Base-by-base conservation (phyloP, 148 eudicot genomes). In the Diospyros lotus region DNA sequence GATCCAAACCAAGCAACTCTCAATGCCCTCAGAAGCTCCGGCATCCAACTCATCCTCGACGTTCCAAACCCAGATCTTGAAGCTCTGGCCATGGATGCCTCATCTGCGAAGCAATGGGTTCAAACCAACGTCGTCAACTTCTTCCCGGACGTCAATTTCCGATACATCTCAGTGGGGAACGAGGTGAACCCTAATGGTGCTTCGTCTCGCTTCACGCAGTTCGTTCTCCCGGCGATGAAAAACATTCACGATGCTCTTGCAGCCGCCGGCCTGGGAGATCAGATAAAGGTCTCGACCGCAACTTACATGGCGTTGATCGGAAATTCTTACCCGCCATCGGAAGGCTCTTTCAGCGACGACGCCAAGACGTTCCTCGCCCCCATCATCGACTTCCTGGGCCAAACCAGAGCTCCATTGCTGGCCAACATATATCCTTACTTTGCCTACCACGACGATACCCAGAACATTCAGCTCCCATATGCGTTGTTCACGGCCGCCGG, bases 361-460 rank as follows among this genome's bases (percentile, higher is more conserved):
- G 53, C 52, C 1, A 75, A 71, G 6, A 40, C 66, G 12, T 84
- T 61, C 72, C 76, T 85, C 9, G 51, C 56, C n/a, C 89, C 92
- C 2, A 83, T 88, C 17, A 39, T 90, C 18, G 10, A 46, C 10
- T 82, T 88, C 78, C 53, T 83, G 8, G 66, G 18, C 2, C 56
- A 55, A 46, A 86, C 80, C 56, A 62, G 70, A 0, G 73, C 85
- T 2, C 89, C 90, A 0, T 58, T 90, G 43, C 80, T 90, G 1
- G 79, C 73, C 3, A 90, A 88, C 55, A 55, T 86, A 4, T 88
- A 90, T 76, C 87, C 94, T 18, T 90, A 86, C 64, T 83, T 86
- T 64, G 42, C 75, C 15, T 81, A 83, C 58, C 17, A 38, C 0
- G 59, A 54, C 0, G 11, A 75, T 28, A 77, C 75, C 0, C 15